Conservation (phyloP, 371 early-diverging fungal genomes). For the Basidiobolus meristosporus region DNA sequence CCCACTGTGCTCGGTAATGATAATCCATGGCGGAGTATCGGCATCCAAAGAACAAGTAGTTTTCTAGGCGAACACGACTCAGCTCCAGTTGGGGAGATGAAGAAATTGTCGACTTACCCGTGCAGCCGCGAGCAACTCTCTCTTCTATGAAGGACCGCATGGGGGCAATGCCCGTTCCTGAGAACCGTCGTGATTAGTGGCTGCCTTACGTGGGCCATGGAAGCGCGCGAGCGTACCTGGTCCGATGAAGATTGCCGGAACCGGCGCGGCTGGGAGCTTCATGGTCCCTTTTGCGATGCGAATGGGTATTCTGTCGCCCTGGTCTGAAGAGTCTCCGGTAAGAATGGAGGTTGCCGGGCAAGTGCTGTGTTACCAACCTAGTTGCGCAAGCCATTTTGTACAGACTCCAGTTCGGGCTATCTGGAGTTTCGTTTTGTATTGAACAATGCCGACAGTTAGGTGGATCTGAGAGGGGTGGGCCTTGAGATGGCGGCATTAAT, state of each 20-base stretch:
- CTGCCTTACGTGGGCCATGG: background rate
- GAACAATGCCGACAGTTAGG: slow-evolving; percentile 67
- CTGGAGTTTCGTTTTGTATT: slow-evolving; percentile 57
- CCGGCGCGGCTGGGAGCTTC: slow-evolving; percentile 23
- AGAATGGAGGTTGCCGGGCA: background rate
- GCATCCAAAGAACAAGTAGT: slow-evolving; percentile 67
- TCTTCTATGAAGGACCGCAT: slow-evolving; percentile 72
- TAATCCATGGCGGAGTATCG: slow-evolving; percentile 49
- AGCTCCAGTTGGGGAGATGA: background rate
- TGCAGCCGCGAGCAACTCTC: slow-evolving; percentile 20
- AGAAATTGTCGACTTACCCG: slow-evolving; percentile 8
- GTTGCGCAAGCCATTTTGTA: slow-evolving; percentile 46
- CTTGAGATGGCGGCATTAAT: slow-evolving; percentile 3
- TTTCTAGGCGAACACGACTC: slow-evolving; percentile 22
- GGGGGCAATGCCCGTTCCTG: slow-evolving; percentile 80
- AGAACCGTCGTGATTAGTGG: background rate
- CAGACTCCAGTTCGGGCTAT: slow-evolving; percentile 61
- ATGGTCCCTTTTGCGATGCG: slow-evolving; percentile 54
- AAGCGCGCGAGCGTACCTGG: slow-evolving; percentile 23
- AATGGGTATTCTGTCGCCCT: slow-evolving; percentile 22
- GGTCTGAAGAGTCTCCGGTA: background rate
- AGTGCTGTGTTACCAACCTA: slow-evolving; percentile 11
- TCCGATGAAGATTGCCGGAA: slow-evolving; percentile 53
- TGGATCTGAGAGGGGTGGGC: slow-evolving; percentile 23
- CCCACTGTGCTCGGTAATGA: slow-evolving; percentile 45